Evolutionary conservation across 2,329 filamentous ascomycete genomes (phyloP), one percentile per base, ranked within the genome.

Genomic region (Keithomyces neogunnii): DNA sequence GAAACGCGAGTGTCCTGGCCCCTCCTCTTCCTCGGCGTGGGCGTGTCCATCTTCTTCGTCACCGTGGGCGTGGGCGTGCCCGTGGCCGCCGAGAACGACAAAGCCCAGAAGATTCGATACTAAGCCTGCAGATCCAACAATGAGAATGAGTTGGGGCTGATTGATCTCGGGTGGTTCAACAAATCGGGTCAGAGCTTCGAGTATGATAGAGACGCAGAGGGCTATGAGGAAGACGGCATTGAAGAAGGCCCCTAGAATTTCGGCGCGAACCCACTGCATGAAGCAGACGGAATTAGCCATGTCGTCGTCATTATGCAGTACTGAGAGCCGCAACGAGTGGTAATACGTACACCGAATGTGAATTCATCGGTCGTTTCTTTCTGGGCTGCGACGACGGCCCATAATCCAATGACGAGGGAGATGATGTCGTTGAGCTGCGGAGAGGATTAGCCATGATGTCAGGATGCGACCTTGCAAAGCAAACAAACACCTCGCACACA

Each of bases 141-240:
- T 85, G 53, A 96, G 82, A 58, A 99, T 90, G 38, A 99, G 77
- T 60, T 86, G 80, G 1, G 93, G 91, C 62, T 95, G 89, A 48
- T 76, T 76, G 63, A 99, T 91, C 65, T 88, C 83, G 62, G 92
- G 91, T 6, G 91, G 90, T 62, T 97, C 89, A 63, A 97, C 79
- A 60, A 99, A 87, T 63, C 93, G 86, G 62, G 91, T 89, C 54
- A 96, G 80, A 13, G 93, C 93, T 70, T 99, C 93, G 61, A 99
- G 84, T 63, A 97, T 88, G 69, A 99, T 99, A 48, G 92, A 95
- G 51, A 99, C 77, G 72, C 93, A 99, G 7, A 99, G 81, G 6
- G 93, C 93, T 63, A 99, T 93, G 44, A 99, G 78, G 73, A 99
- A 99, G 45, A 97, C 92, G 59, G 93, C 93, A 63, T 99, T 99